Evolutionary conservation across 108 stramenopile genomes (phyloP).

Genomic region (Tribonema minus): DNA sequence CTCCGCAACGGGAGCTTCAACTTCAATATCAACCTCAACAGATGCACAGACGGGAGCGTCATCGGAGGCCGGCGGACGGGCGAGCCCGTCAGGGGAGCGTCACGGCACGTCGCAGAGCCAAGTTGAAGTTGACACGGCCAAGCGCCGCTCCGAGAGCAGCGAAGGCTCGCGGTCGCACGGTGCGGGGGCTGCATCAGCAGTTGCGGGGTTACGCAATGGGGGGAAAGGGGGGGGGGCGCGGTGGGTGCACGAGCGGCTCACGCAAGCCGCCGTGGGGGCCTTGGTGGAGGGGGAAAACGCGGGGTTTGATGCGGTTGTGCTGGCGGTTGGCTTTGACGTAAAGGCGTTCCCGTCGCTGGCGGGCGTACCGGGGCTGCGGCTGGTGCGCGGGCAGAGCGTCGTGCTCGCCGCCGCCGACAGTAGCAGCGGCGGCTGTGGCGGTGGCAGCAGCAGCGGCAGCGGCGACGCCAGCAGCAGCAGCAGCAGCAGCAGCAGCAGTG

Average conservation of each 20-base stretch:
- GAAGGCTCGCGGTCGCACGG: too few species aligned
- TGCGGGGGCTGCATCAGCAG: too few species aligned
- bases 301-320: constrained; percentile 43
- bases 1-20: too few species aligned
- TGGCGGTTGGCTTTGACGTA: constrained; percentile 41
- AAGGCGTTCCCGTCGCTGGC: constrained; percentile 22
- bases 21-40: too few species aligned
- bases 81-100: too few species aligned
- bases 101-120: too few species aligned
- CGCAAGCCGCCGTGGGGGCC: constrained; percentile 2
- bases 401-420: neutral
- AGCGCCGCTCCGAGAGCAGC: neutral
- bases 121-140: too few species aligned
- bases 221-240: neutral
- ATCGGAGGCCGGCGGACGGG: too few species aligned
- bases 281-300: too few species aligned
- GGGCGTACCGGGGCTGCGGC: constrained; percentile 13
- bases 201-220: too few species aligned
- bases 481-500: neutral
- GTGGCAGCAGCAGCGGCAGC: neutral
- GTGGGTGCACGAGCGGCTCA: constrained; percentile 2
- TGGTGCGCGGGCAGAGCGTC: constrained; percentile 26
- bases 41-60: neutral
- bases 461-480: neutral
- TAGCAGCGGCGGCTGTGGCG: too few species aligned